phyloP scores from a whole-genome alignment of 208 protist genomes.

The Trypanosoma melophagium region DNA sequence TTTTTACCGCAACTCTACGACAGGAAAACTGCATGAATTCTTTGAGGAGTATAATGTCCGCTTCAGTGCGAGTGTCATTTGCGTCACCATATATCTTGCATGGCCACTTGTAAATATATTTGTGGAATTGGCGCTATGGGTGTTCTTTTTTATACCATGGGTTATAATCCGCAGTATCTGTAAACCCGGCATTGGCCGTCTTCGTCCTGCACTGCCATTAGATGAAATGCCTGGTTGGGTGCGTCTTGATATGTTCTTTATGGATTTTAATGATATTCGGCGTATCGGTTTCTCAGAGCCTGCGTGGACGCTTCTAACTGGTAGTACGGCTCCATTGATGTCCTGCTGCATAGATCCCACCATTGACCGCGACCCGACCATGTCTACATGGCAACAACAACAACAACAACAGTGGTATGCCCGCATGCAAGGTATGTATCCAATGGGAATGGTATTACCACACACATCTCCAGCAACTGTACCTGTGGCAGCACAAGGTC shows the following conservation, averaged over 20 bases:
- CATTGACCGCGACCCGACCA: slow-evolving; percentile 66
- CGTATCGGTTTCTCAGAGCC: slow-evolving; percentile 74
- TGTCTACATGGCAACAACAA: slow-evolving; percentile 55
- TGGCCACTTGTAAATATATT: slow-evolving; percentile 74
- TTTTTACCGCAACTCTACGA: slow-evolving; percentile 53
- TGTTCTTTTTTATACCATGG: slow-evolving; percentile 70
- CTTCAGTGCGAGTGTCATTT: slow-evolving; percentile 50
- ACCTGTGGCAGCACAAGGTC: too few relatives aligned
- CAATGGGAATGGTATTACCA: slow-evolving; percentile 7
- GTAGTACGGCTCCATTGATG: slow-evolving; percentile 46
- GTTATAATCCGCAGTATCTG: slow-evolving; percentile 56
- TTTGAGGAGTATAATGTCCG: slow-evolving; percentile 46
- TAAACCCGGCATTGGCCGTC: slow-evolving; percentile 57
- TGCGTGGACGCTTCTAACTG: slow-evolving; percentile 74
- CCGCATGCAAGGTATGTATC: slow-evolving; percentile 21
- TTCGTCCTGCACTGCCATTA: slow-evolving; percentile 67
- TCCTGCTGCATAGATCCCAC: slow-evolving; percentile 41
- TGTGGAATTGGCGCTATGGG: slow-evolving; percentile 57
- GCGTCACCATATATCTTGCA: slow-evolving; percentile 71
- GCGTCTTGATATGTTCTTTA: slow-evolving; percentile 87
- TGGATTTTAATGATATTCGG: slow-evolving; percentile 73
- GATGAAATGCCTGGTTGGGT: slow-evolving; percentile 76
- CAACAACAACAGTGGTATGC: slow-evolving; percentile 29
- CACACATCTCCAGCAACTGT: not conserved
- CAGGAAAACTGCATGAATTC: slow-evolving; percentile 56